Conservation (phyloP, 306 rosid species). For the Begonia peltatifolia region DNA sequence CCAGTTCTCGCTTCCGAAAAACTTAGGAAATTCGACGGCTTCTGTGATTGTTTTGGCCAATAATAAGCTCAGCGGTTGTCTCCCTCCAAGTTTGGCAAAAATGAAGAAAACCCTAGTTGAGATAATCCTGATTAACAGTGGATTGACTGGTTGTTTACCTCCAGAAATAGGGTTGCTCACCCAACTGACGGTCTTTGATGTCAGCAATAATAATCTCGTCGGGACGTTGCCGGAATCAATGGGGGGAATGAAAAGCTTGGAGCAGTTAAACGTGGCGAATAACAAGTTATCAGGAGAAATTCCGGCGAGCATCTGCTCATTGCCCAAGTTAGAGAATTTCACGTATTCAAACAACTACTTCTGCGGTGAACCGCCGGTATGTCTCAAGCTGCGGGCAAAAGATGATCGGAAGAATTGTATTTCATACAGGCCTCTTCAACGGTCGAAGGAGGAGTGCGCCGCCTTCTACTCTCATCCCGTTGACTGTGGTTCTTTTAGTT, state of each 20-base stretch:
- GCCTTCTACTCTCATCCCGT: constrained; percentile 34
- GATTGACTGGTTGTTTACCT: constrained; percentile 61
- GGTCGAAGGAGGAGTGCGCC: constrained; percentile 38
- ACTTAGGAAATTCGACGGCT: constrained; percentile 38
- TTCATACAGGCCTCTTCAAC: constrained; percentile 50
- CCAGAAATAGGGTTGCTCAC: constrained; percentile 36
- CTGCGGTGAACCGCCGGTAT: constrained; percentile 31
- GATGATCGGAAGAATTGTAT: constrained; percentile 62
- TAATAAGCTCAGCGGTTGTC: constrained; percentile 39
- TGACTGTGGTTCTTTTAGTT: constrained; percentile 39
- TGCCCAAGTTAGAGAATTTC: constrained; percentile 65
- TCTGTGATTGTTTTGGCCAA: constrained; percentile 70
- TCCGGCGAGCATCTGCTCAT: constrained; percentile 43
- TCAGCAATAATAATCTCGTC: constrained; percentile 37
- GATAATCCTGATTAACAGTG: constrained; percentile 45
- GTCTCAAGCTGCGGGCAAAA: constrained; percentile 33
- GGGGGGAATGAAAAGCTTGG: constrained; percentile 51
- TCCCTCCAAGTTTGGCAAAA: constrained; percentile 40
- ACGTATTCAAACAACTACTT: constrained; percentile 61
- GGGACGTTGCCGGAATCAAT: constrained; percentile 57
- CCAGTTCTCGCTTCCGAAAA: constrained; percentile 34
- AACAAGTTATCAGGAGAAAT: constrained; percentile 50
- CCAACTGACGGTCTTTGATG: constrained; percentile 56
- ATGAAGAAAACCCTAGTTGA: constrained; percentile 56
- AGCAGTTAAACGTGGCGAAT: constrained; percentile 56